A percentile compares a stretch with the other conserved stretches of the same genome.
Evolutionary conservation across 768 basidiomycete genomes (phyloP).

Genomic region (Pleurotus tuber-regium): DNA sequence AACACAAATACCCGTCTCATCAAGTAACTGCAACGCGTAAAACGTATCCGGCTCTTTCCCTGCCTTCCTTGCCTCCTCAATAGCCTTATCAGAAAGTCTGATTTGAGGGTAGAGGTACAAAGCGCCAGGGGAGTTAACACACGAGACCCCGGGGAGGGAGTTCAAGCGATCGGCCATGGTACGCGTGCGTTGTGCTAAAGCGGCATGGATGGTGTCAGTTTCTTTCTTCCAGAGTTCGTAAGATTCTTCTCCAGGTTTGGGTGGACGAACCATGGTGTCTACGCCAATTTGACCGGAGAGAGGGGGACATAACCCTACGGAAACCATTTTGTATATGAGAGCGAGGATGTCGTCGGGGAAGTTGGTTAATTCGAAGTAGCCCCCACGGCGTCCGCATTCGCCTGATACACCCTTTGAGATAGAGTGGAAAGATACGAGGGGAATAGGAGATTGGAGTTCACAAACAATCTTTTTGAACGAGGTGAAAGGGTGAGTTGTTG

Average conservation of each 20-base stretch:
- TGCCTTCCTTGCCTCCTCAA: conserved; percentile 64
- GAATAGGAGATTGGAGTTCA: conserved; percentile 63
- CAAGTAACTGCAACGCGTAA: conserved; percentile 82
- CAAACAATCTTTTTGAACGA: conserved; percentile 91
- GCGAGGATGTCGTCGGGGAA: conserved; percentile 74
- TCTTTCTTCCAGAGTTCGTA: conserved; percentile 83
- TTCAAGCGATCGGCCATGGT: conserved; percentile 82
- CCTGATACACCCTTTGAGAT: conserved; percentile 96
- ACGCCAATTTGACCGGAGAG: conserved; percentile 91
- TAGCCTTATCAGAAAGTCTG: conserved; percentile 66
- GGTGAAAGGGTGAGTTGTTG: conserved; percentile 68
- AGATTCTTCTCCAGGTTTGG: conserved; percentile 69
- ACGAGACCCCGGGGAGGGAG: conserved; percentile 81
- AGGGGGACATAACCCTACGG: conserved; percentile 86
- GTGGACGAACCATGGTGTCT: conserved; percentile 92
- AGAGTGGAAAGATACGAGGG: conserved; percentile 94
- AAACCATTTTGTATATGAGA: conserved; percentile 95
- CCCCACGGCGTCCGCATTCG: conserved; percentile 96
- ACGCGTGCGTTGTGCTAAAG: conserved; percentile 65
- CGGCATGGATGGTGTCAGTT: conserved; percentile 75
- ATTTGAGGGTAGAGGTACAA: conserved; percentile 92
- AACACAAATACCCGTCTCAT: conserved; percentile 89
- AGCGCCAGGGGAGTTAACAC: conserved; percentile 87
- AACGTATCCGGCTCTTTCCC: conserved; percentile 87
- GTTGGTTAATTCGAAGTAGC: conserved; percentile 93